These are phyloP conservation scores for sorghum (Sorghum bicolor) DNA, from an alignment of 176 grass and related monocot species.

Conservation along the genomic window Sorghum_bicolor_NCBIv3 NC_012874.2:421001-421500, in stretches of 20 bases:
- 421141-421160: not conserved
- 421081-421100: no score
- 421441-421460: constrained; percentile 70
- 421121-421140: no score
- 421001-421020: no score
- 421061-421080: no score
- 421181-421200: not conserved
- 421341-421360: constrained; percentile 1
- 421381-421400: constrained; percentile 37
- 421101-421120: no score
- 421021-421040: no score
- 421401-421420: constrained; percentile 71
- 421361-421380: constrained; percentile 24
- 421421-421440: constrained; percentile 82
- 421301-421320: not conserved
- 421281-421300: not conserved
- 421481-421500: constrained; percentile 82
- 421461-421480: constrained; percentile 86
- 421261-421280: not conserved
- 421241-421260: not conserved
- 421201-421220: not conserved
- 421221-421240: not conserved
- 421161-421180: not conserved
- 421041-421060: no score
- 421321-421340: not conserved